Base-by-base conservation (phyloP, 768 basidiomycete species). In the Panus rudis region DNA sequence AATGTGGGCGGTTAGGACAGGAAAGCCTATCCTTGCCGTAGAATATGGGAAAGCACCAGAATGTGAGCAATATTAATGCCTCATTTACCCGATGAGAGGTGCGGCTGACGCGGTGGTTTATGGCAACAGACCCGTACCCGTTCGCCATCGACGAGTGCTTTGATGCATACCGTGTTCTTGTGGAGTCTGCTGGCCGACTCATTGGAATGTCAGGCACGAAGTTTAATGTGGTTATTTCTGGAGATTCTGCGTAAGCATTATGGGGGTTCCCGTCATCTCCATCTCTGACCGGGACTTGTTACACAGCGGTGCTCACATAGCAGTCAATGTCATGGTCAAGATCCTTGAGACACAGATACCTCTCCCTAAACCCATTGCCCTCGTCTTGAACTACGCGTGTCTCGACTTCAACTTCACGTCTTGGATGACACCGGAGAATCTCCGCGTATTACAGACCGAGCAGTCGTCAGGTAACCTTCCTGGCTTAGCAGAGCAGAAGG, bases 361-460 rank as follows among this genome's bases (percentile, higher is more conserved):
- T 22, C 69, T 94, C 24, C 85, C 82, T 1, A 69, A 76, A 14
- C 96, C 96, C 1, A 65, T 84, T 28, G 86, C 87, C 1, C 70
- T 98, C 45, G 81, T 96, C 22, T 76, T 94, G 42, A 90, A 80
- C 52, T 99, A 98, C 62, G 79, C 93, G 0, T 87, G 86, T 20
- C 74, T 98, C 34, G 93, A 98, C 62, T 98, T 99, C 69, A 97
- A 98, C 61, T 97, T 94, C 56, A 92, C 91, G 0, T 94, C 92
- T 17, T 98, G 94, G 94, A 92, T 92, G 90, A 76, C 86, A 0
- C 79, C 81, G 7, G 75, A 75, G 16, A 81, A 97, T 60, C 70
- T 97, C 43, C 81, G 78, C 4, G 84, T 94, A 22, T 70, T 98
- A 12, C 78, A 85, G 41, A 78, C 84, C 3, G 93, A 98, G 60